Conservation (phyloP, 2,329 filamentous ascomycete species). For the Furcasterigmium furcatum region DNA sequence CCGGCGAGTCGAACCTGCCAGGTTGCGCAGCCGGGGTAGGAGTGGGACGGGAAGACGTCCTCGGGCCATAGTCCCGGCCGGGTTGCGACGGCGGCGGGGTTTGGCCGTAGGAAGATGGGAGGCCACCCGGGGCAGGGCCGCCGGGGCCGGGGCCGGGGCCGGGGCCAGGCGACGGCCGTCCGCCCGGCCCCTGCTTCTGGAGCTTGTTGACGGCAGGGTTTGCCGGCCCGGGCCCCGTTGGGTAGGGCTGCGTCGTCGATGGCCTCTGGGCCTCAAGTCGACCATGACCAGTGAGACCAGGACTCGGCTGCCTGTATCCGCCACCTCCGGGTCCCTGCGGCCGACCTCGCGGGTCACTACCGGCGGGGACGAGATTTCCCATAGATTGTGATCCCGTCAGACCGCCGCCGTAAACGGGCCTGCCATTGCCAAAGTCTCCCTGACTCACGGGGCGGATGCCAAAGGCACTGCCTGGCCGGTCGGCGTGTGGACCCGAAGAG, state of each 20-base stretch:
- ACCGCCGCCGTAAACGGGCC: slow-evolving; percentile 6
- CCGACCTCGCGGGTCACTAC: slow-evolving; percentile 38
- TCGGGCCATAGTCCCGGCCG: slow-evolving; percentile 7
- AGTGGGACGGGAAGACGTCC: slow-evolving; percentile 28
- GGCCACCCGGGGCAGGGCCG: background rate
- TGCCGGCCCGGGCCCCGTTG: slow-evolving; percentile 12
- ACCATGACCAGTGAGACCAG: slow-evolving; percentile 21
- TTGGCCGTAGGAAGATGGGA: slow-evolving; percentile 10
- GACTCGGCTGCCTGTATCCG: slow-evolving; percentile 37
- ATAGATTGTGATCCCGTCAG: slow-evolving; percentile 41
- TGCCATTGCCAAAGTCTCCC: slow-evolving; percentile 9
- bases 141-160: background rate
- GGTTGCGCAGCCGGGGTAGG: too few species aligned
- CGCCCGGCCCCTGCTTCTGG: slow-evolving; percentile 29
- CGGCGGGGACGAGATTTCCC: slow-evolving; percentile 41
- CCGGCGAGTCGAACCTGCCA: background rate
- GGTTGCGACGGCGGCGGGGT: slow-evolving; percentile 17
- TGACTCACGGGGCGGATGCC: slow-evolving; percentile 46
- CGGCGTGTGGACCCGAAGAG: slow-evolving; percentile 42
- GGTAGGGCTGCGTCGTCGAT: slow-evolving; percentile 20
- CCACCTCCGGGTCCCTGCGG: slow-evolving; percentile 31
- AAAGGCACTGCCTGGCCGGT: slow-evolving; percentile 49
- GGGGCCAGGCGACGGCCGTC: slow-evolving; percentile 3
- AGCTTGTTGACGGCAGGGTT: slow-evolving; percentile 33
- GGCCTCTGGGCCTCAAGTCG: slow-evolving; percentile 18